phyloP scores from a whole-genome alignment of 2,329 filamentous ascomycete genomes.

The Sporothrix curviconia region DNA sequence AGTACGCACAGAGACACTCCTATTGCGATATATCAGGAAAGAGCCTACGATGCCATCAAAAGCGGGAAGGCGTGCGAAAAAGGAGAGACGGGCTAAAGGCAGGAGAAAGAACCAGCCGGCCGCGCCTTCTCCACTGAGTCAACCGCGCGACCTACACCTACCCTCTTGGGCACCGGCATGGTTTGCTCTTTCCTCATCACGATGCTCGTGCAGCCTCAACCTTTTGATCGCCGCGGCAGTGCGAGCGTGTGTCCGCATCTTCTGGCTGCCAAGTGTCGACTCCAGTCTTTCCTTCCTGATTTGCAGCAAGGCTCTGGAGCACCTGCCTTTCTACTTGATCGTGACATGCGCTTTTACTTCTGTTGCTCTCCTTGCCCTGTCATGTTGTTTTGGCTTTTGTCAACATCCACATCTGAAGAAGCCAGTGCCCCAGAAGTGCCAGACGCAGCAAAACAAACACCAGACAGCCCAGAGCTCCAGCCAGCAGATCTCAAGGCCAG shows the following conservation, averaged over 20 bases:
- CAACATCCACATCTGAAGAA: neutral
- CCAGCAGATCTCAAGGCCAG: neutral
- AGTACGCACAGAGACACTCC: too few relatives aligned
- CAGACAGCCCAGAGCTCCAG: neutral
- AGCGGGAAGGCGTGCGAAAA: neutral
- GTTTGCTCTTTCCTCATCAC: neutral
- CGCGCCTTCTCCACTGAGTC: constrained; percentile 5
- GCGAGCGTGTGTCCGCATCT: too few relatives aligned
- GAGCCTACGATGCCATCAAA: neutral
- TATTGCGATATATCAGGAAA: too few relatives aligned
- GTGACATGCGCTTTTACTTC: neutral
- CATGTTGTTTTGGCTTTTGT: neutral
- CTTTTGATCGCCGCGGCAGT: neutral
- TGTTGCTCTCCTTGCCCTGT: neutral
- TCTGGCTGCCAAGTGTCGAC: neutral
- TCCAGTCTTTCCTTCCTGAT: neutral
- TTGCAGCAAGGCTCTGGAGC: neutral
- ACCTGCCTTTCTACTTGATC: neutral
- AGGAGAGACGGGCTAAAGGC: neutral
- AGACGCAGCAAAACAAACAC: neutral
- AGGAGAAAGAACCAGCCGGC: neutral
- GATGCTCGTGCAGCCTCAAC: neutral
- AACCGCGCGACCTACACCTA: neutral
- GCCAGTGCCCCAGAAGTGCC: neutral
- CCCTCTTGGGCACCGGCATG: neutral